A percentile compares a stretch with the other conserved stretches of the same genome.
Conservation (phyloP, 176 grass and related monocot species). For the Musa acuminata region DNA sequence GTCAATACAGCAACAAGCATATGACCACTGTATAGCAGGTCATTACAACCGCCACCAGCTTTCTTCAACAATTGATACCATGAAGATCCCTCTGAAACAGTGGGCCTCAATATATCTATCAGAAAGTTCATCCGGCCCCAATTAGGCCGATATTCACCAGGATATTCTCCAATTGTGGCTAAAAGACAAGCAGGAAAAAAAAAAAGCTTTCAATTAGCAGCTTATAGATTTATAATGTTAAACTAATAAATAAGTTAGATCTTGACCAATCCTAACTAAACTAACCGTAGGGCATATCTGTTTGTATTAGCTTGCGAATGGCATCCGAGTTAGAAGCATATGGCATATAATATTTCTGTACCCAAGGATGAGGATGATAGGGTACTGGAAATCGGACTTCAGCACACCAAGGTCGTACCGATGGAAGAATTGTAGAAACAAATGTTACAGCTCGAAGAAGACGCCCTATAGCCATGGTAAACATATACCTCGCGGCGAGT, state of each 20-base stretch:
- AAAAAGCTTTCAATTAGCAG: slow-evolving; percentile 2
- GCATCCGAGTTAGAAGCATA: slow-evolving; percentile 65
- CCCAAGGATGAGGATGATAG: slow-evolving; percentile 74
- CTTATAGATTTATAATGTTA: slow-evolving; percentile 4
- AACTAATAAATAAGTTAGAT: slow-evolving; percentile 2
- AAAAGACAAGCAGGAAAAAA: slow-evolving; percentile 5
- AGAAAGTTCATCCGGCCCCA: slow-evolving; percentile 89
- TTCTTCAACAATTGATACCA: slow-evolving; percentile 87
- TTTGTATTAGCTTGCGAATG: slow-evolving; percentile 53
- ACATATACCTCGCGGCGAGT: slow-evolving; percentile 74
- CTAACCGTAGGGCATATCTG: slow-evolving; percentile 75
- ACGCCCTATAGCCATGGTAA: slow-evolving; percentile 75
- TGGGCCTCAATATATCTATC: slow-evolving; percentile 67
- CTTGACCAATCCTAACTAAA: slow-evolving; percentile 10
- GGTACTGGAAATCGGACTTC: slow-evolving; percentile 56
- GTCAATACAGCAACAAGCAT: slow-evolving; percentile 91
- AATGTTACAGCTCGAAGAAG: slow-evolving; percentile 72
- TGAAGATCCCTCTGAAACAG: slow-evolving; percentile 60
- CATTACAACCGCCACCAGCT: slow-evolving; percentile 83
- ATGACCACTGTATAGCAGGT: slow-evolving; percentile 90
- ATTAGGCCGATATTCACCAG: slow-evolving; percentile 45
- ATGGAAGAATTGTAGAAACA: slow-evolving; percentile 76
- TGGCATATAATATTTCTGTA: slow-evolving; percentile 75
- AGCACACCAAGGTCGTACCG: slow-evolving; percentile 74
- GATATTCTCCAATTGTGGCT: slow-evolving; percentile 51